Evolutionary conservation across 805 yeast species (phyloP).

Genomic region (Sugiyamaella qingdaonensis): DNA sequence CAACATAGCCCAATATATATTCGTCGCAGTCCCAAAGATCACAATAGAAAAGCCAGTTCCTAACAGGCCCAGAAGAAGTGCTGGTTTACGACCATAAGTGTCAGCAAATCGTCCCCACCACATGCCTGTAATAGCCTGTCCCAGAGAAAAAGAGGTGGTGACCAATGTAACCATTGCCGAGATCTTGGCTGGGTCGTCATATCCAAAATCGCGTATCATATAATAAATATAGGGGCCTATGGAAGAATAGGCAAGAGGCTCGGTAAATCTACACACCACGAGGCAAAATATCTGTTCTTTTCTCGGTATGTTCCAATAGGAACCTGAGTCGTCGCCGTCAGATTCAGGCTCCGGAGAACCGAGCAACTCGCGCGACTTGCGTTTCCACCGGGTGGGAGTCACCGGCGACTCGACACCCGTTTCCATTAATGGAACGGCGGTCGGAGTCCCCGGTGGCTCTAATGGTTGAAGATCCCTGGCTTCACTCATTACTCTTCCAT

Average conservation of each 20-base stretch:
- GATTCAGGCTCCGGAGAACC: not conserved
- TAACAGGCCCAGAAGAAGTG: slow-evolving; percentile 47
- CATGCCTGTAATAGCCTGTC: slow-evolving; percentile 52
- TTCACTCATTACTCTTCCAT: not conserved
- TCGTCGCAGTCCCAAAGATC: slow-evolving; percentile 50
- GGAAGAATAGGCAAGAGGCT: slow-evolving; percentile 61
- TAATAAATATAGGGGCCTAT: slow-evolving; percentile 60
- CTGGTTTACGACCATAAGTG: slow-evolving; percentile 50
- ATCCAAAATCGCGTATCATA: slow-evolving; percentile 56
- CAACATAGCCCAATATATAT: slow-evolving; percentile 48
- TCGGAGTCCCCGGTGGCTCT: not conserved
- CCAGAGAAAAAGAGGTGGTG: slow-evolving; percentile 57
- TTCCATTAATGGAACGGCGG: not conserved
- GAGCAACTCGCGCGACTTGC: slow-evolving; percentile 1
- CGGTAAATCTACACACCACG: slow-evolving; percentile 42
- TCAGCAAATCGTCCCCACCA: slow-evolving; percentile 59
- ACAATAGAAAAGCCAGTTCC: slow-evolving; percentile 50
- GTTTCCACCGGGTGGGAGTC: slow-evolving; percentile 8
- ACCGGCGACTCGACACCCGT: not conserved
- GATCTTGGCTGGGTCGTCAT: slow-evolving; percentile 22
- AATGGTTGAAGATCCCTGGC: not conserved
- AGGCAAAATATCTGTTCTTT: slow-evolving; percentile 22
- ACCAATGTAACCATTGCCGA: slow-evolving; percentile 40
- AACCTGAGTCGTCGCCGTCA: slow-evolving; percentile 6
- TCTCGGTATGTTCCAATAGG: slow-evolving; percentile 24